phyloP scores from a whole-genome alignment of 2,329 filamentous ascomycete genomes.

The Lithohypha guttulata region DNA sequence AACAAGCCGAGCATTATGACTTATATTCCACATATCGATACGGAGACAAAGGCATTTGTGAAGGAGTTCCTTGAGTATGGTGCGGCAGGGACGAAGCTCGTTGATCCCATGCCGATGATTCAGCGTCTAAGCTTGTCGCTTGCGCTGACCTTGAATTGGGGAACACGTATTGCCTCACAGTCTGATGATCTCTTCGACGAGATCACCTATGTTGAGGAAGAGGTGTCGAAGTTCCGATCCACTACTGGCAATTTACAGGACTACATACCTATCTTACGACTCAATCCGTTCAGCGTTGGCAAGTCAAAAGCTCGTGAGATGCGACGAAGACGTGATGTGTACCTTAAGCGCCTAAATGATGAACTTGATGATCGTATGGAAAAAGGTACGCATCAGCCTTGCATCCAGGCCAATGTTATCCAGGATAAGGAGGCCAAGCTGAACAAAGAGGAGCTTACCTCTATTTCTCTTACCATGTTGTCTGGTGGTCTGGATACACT shows the following conservation, averaged over 20 bases:
- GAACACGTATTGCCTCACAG: slow-evolving; percentile 48
- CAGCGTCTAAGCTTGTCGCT: slow-evolving; percentile 54
- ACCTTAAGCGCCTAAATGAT: slow-evolving; percentile 46
- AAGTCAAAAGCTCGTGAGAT: slow-evolving; percentile 50
- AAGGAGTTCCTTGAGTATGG: slow-evolving; percentile 51
- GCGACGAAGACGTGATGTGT: slow-evolving; percentile 49
- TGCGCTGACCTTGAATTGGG: slow-evolving; percentile 56
- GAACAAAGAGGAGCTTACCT: slow-evolving; percentile 52
- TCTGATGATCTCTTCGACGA: slow-evolving; percentile 52
- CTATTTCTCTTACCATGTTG: slow-evolving; percentile 58
- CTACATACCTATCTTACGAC: slow-evolving; percentile 47
- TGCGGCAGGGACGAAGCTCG: slow-evolving; percentile 40
- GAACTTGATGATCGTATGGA: slow-evolving; percentile 51
- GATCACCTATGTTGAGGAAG: slow-evolving; percentile 53
- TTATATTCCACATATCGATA: slow-evolving; percentile 51
- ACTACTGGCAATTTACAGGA: slow-evolving; percentile 53
- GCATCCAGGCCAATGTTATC: slow-evolving; percentile 58
- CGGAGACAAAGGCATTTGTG: slow-evolving; percentile 53
- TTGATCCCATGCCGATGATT: slow-evolving; percentile 59
- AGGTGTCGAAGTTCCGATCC: slow-evolving; percentile 48
- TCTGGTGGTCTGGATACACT: slow-evolving; percentile 57
- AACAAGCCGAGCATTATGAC: slow-evolving; percentile 55
- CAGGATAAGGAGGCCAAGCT: slow-evolving; percentile 52
- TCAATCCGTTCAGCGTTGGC: slow-evolving; percentile 53
- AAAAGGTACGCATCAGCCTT: slow-evolving; percentile 50